Conservation (phyloP, 1,139 yeast species). For the Magnusiomyces suaveolens region DNA sequence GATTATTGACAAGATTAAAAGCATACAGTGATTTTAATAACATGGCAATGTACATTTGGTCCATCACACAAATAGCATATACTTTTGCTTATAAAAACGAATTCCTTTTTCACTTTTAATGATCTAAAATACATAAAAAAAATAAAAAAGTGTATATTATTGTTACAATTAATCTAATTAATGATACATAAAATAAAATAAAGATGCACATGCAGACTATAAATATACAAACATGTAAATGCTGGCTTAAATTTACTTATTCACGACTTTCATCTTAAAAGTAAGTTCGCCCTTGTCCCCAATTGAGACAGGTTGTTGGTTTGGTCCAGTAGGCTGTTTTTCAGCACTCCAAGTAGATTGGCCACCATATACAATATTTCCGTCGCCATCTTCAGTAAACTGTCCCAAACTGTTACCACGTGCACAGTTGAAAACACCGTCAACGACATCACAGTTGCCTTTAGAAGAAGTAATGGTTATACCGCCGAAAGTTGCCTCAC, state of each 20-base stretch:
- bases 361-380: slow-evolving; percentile 52
- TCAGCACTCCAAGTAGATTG: slow-evolving; percentile 55
- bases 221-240: not conserved
- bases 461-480: slow-evolving; percentile 53
- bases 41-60: too few relatives aligned
- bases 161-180: not conserved
- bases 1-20: not conserved
- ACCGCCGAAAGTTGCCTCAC: slow-evolving; percentile 57
- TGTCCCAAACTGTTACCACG: slow-evolving; percentile 24
- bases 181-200: not conserved
- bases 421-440: slow-evolving; percentile 33
- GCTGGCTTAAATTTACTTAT: slow-evolving; percentile 8
- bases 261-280: slow-evolving; percentile 38
- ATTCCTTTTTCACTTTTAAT: too few relatives aligned
- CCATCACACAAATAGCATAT: too few relatives aligned
- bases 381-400: slow-evolving; percentile 25
- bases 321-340: slow-evolving; percentile 39
- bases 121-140: too few relatives aligned
- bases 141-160: not conserved
- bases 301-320: slow-evolving; percentile 47
- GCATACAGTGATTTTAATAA: not conserved
- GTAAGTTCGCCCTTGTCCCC: slow-evolving; percentile 37
- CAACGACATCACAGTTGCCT: slow-evolving; percentile 59
- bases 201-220: not conserved
- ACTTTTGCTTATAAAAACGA: too few relatives aligned